These are phyloP conservation scores for Rosa lucieae DNA, from an alignment of 306 rosid species.

Conservation along the genomic window DNA sequence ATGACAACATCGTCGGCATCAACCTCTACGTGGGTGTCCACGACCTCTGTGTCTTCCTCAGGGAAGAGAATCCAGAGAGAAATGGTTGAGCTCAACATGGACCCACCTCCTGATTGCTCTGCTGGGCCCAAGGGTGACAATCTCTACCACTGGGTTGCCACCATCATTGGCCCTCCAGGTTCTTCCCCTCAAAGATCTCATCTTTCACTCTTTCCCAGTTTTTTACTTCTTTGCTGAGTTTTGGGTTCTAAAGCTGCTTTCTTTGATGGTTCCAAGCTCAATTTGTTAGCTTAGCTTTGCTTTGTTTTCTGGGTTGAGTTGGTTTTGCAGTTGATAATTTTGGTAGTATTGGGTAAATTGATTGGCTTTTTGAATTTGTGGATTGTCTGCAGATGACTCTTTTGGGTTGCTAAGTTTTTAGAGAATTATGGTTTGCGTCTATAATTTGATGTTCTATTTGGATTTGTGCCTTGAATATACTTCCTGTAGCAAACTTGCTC, in stretches of 20 bases:
- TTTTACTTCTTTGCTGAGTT: neutral
- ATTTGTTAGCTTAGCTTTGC: neutral
- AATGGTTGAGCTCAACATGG: constrained; percentile 72
- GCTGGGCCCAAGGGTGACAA: constrained; percentile 98
- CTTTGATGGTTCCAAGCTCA: neutral
- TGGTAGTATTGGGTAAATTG: neutral
- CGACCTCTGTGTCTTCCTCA: constrained; percentile 72
- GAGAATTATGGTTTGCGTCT: no score
- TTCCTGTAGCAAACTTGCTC: neutral
- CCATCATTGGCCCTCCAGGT: constrained; percentile 80
- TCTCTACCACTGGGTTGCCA: constrained; percentile 93
- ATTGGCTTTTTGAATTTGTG: neutral
- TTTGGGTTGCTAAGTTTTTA: neutral
- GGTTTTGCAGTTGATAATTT: neutral
- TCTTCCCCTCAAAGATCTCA: neutral
- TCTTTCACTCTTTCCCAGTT: neutral
- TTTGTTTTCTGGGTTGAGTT: constrained; percentile 3
- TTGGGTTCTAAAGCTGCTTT: neutral
- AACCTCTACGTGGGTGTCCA: constrained; percentile 64
- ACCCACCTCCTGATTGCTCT: constrained; percentile 78
- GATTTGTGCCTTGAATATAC: neutral
- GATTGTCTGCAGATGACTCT: neutral
- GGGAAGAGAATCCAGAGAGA: constrained; percentile 89
- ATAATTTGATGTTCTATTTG: neutral
- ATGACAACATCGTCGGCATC: constrained; percentile 43